Percentiles rank a stretch among this genome's conserved stretches.
phyloP scores from a whole-genome alignment of 352 stramenopile genomes.

The Phytopythium mirpurense region DNA sequence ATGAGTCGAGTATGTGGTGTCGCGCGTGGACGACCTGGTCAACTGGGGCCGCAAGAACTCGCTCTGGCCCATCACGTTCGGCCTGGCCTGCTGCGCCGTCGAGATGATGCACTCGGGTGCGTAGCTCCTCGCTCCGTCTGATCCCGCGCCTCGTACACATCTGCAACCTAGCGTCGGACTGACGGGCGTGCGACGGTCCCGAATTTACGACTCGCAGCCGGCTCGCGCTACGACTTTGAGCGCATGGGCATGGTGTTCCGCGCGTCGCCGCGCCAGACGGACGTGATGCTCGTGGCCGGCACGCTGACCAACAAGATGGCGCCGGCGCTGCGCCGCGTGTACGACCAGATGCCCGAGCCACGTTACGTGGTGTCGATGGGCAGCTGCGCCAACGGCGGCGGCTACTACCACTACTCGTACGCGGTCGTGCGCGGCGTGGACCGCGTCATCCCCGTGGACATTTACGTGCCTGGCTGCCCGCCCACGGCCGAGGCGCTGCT shows the following conservation, averaged over 20 bases:
- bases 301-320: conserved; percentile 99
- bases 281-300: conserved; percentile 99
- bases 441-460: conserved; percentile 97
- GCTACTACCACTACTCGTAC: conserved; percentile 97
- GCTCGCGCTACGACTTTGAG: conserved; percentile 96
- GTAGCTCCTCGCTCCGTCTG: conserved; percentile 8
- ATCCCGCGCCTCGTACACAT: too few species aligned
- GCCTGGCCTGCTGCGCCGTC: conserved; percentile 98
- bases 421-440: conserved; percentile 96
- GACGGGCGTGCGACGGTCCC: too few species aligned
- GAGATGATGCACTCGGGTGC: conserved; percentile 98
- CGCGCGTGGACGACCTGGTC: conserved; percentile 97
- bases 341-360: conserved; percentile 99
- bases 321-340: conserved; percentile 93
- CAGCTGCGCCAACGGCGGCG: conserved; percentile 96
- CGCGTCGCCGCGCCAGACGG: conserved; percentile 91
- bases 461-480: conserved; percentile 99
- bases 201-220: conserved; percentile 21
- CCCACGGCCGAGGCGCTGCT: conserved; percentile 97
- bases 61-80: conserved; percentile 99
- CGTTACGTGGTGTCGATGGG: conserved; percentile 99
- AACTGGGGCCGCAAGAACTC: conserved; percentile 97
- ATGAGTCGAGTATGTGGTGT: conserved; percentile 98
- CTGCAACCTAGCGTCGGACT: too few species aligned
- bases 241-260: conserved; percentile 98